Conservation (phyloP, 495 filamentous ascomycete species). For the Monascus purpureus region DNA sequence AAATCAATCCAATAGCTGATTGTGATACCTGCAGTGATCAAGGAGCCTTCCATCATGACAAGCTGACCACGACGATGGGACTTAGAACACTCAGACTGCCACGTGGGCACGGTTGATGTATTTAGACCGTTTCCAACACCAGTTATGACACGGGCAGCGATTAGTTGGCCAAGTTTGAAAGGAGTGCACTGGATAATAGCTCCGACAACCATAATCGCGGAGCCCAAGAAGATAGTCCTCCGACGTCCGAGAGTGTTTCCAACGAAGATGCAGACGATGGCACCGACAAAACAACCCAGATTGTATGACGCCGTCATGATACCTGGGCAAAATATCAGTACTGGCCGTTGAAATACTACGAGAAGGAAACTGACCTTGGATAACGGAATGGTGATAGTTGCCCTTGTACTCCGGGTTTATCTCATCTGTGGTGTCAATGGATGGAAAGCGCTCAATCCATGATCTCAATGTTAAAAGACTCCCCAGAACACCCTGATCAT, state of each 20-base stretch:
- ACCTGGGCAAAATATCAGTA: slow-evolving; percentile 13
- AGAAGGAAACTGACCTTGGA: slow-evolving; percentile 28
- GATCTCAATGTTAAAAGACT: slow-evolving; percentile 37
- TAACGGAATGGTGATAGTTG: slow-evolving; percentile 28
- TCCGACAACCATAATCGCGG: slow-evolving; percentile 56
- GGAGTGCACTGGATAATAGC: slow-evolving; percentile 50
- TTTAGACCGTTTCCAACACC: slow-evolving; percentile 54
- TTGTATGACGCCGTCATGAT: slow-evolving; percentile 55
- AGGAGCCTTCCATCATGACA: slow-evolving; percentile 65
- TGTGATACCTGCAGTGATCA: slow-evolving; percentile 60
- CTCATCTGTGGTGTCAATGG: slow-evolving; percentile 37
- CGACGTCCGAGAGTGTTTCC: slow-evolving; percentile 58
- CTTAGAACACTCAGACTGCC: slow-evolving; percentile 68
- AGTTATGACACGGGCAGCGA: slow-evolving; percentile 51
- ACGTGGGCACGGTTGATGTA: slow-evolving; percentile 57
- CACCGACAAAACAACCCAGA: slow-evolving; percentile 62
- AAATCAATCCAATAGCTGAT: slow-evolving; percentile 68
- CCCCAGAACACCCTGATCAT: slow-evolving; percentile 39
- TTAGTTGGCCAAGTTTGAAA: slow-evolving; percentile 45
- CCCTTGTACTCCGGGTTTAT: too few species aligned
- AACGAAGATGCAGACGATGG: slow-evolving; percentile 54
- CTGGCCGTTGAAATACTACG: background rate
- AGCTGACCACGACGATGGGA: slow-evolving; percentile 60
- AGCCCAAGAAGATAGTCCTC: slow-evolving; percentile 55
- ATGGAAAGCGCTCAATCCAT: slow-evolving; percentile 35